Base-by-base conservation (phyloP, 1,284 basidiomycete species). In the Rhodotorula sp. region DNA sequence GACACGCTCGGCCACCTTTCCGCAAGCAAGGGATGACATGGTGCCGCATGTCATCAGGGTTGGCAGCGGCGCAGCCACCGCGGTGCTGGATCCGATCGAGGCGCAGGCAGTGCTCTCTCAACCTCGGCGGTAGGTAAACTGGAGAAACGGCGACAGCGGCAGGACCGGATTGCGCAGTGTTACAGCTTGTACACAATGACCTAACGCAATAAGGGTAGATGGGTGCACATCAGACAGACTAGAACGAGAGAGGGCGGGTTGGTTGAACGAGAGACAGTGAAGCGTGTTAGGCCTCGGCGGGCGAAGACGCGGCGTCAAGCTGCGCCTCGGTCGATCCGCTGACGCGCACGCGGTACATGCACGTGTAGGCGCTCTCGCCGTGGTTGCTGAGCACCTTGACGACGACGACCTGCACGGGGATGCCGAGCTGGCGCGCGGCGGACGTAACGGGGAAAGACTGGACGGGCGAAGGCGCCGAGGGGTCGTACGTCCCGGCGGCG, bases 321-420 rank as follows among this genome's bases (percentile, higher is more conserved):
- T 66, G 60, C 25, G 56, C 49, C 34, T 53, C 64, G n/a, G 70
- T 72, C 52, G 56, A 56, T 1, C 74, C 74, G 41, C 74, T 68
- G 42, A 79, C 71, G 87, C 93, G 79, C 88, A 98, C 86, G 64
- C 95, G 87, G 82, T 98, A 98, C 49, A 98, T 80, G 81, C 95
- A 98, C 0, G 95, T 97, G 79, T 87, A 91, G 73, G 89, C 88
- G 19, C 86, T 82, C 79, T 86, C 86, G 44, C 95, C 96, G 88
- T 93, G 96, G 80, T 98, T 98, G 79, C 85, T 90, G 80, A 87
- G 85, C 75, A 98, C 84, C 74, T 87, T 83, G 78, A 97, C 84
- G 67, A 91, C 87, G 23, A 97, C 90, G 59, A 93, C 83, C 1
- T 90, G 89, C 77, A 93, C 89, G 79, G 92, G 90, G 66, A 96